phyloP scores from a whole-genome alignment of 2,329 filamentous ascomycete species.

The Fusarium lyarnte region DNA sequence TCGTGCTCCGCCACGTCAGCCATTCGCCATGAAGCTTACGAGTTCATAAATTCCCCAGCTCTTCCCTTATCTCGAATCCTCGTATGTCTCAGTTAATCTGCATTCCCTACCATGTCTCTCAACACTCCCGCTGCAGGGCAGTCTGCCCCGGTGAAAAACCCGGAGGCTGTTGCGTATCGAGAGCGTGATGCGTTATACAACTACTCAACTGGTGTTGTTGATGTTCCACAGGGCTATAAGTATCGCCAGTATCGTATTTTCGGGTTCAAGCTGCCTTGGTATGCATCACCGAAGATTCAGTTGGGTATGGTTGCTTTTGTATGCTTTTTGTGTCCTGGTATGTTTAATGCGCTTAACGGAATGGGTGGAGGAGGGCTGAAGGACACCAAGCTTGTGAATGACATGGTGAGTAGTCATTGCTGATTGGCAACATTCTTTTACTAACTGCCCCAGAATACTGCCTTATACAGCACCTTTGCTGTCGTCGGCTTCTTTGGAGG shows the following conservation, averaged over 20 bases:
- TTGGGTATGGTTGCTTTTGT: conserved; percentile 69
- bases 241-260: conserved; percentile 32
- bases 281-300: conserved; percentile 77
- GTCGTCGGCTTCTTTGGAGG: conserved; percentile 75
- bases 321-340: conserved; percentile 72
- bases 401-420: conserved; percentile 34
- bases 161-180: conserved; percentile 16
- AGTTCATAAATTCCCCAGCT: neutral
- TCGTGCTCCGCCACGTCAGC: conserved; percentile 12
- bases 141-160: conserved; percentile 28
- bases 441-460: conserved; percentile 51
- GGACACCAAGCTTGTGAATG: conserved; percentile 55
- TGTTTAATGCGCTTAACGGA: conserved; percentile 75
- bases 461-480: conserved; percentile 76
- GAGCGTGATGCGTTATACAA: conserved; percentile 9
- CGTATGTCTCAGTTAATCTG: neutral
- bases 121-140: conserved; percentile 34
- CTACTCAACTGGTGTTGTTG: conserved; percentile 16
- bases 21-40: neutral
- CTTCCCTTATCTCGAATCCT: neutral
- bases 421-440: fast-evolving
- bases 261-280: conserved; percentile 57
- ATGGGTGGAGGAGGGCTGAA: conserved; percentile 67
- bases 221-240: conserved; percentile 30
- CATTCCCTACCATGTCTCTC: conserved; percentile 17